Evolutionary conservation across 345 rosid species (phyloP).

Genomic region (Camelina neglecta): DNA sequence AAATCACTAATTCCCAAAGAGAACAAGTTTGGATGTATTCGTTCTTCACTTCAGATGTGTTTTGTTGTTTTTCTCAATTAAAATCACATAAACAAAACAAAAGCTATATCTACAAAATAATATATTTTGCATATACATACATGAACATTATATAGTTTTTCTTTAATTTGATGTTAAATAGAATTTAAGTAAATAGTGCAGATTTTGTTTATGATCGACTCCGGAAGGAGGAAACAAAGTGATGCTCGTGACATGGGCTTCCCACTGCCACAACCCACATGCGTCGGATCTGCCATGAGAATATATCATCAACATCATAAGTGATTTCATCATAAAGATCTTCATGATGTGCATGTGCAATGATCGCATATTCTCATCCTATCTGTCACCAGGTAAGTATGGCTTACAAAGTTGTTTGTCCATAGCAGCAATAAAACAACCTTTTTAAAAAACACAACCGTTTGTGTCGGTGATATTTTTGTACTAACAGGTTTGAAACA

Average conservation of each 20-base stretch:
- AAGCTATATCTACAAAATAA: slow-evolving; percentile 3
- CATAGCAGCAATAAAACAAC: slow-evolving; percentile 12
- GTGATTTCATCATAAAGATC: slow-evolving; percentile 37
- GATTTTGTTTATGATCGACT: slow-evolving; percentile 15
- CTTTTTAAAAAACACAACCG: slow-evolving; percentile 10
- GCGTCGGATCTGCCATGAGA: slow-evolving; percentile 40
- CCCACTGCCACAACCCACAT: slow-evolving; percentile 38
- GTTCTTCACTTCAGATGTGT: slow-evolving; percentile 27
- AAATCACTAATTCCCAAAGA: not conserved
- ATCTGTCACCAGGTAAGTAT: slow-evolving; percentile 40
- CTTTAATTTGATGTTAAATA: not conserved
- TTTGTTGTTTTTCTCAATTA: slow-evolving; percentile 13
- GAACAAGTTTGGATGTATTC: slow-evolving; percentile 22
- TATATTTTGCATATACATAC: not conserved
- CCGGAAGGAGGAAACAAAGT: slow-evolving; percentile 33
- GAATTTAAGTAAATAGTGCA: slow-evolving; percentile 4
- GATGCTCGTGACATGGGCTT: slow-evolving; percentile 42
- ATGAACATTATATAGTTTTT: slow-evolving; percentile 4
- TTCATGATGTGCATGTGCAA: slow-evolving; percentile 40
- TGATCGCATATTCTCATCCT: slow-evolving; percentile 36
- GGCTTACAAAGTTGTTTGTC: slow-evolving; percentile 36
- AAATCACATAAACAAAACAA: slow-evolving; percentile 24
- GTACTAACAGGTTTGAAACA: slow-evolving; percentile 22
- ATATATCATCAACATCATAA: slow-evolving; percentile 39
- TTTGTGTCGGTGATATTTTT: slow-evolving; percentile 35